Evolutionary conservation across 2,329 filamentous ascomycete species (phyloP), one percentile per base, ranked within the genome.

Genomic region (Cladosporium sp.): DNA sequence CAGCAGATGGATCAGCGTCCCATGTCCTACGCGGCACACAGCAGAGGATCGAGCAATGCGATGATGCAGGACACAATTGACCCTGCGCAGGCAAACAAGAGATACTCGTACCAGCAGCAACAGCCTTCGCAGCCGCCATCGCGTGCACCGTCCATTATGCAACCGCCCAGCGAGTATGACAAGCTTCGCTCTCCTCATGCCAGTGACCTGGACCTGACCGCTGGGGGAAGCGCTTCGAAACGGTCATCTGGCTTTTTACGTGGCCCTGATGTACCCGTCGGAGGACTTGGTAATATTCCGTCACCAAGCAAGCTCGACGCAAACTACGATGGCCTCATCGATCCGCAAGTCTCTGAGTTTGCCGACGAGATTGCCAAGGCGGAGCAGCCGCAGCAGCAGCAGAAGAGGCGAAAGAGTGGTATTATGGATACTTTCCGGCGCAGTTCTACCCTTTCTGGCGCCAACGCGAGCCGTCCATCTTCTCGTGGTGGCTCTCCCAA

Each of bases 21-120:
- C 3, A 59, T 70, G 57, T 68, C 68, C 3, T 71, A 67, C 47
- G 57, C 65, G 57, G 62, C 62, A n/a, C 58, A 50, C 34, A 50
- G 47, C 47, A 50, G 47, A n/a, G 10, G 19, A 8, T 37, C 47
- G 19, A 50, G 47, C 15, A 32, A 17, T 66, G 22, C 58, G 61
- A 34, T 52, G 62, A 25, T 62, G 6, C 45, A 59, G 8, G 62
- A 45, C 22, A 39, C 61, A 12, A 58, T 58, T 17, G 63, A 20
- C 2, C 3, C 24, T 4, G 8, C 24, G 17, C 51, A 45, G 20
- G 13, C 24, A 17, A n/a, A 44, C 19, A 44, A 54, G 19, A 54
- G 37, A 20, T 45, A 10, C 28, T 54, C 51, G 13, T 24, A 44
- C 13, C 20, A 24, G 13, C 20, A 4, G 28, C 44, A 34, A 13